phyloP scores from a whole-genome alignment of 192 early-diverging fungal genomes.

The Phycomyces nitens region DNA sequence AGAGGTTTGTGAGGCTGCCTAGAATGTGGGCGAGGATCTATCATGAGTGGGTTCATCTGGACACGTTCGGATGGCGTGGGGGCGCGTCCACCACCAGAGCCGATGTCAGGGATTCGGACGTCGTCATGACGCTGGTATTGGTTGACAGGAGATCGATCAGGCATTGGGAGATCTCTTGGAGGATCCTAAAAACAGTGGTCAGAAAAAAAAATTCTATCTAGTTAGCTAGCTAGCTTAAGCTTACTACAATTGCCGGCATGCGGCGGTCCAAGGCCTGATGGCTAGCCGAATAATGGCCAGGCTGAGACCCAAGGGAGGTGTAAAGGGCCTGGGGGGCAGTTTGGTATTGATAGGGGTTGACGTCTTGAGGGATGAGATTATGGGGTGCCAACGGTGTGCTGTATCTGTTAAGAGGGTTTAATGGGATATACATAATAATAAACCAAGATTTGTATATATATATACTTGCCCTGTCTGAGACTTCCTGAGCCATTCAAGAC shows the following conservation, averaged over 20 bases:
- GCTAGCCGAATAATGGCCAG: no score
- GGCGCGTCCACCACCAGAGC: conserved; percentile 24
- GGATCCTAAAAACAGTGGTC: no score
- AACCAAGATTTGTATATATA: no score
- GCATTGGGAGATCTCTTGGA: conserved; percentile 7
- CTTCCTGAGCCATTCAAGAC: conserved; percentile 26
- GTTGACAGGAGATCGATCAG: not conserved
- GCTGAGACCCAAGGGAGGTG: no score
- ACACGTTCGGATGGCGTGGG: conserved; percentile 28
- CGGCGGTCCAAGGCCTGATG: no score
- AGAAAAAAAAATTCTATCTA: no score
- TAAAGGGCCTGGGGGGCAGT: not conserved
- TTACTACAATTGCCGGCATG: no score
- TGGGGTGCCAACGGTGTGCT: not conserved
- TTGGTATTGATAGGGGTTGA: conserved; percentile 36
- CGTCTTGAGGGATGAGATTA: conserved; percentile 32
- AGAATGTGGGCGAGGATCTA: no score
- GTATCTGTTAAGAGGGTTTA: not conserved
- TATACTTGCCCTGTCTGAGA: conserved; percentile 14
- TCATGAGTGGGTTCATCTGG: conserved; percentile 29
- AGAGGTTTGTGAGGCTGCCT: no score
- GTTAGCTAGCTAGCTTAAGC: no score
- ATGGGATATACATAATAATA: not conserved
- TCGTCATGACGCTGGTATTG: conserved; percentile 1
- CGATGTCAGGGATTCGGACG: conserved; percentile 14